These are phyloP conservation scores for Prunus dulcis DNA, from an alignment of 306 rosid genomes.

Conservation along the genomic window DNA sequence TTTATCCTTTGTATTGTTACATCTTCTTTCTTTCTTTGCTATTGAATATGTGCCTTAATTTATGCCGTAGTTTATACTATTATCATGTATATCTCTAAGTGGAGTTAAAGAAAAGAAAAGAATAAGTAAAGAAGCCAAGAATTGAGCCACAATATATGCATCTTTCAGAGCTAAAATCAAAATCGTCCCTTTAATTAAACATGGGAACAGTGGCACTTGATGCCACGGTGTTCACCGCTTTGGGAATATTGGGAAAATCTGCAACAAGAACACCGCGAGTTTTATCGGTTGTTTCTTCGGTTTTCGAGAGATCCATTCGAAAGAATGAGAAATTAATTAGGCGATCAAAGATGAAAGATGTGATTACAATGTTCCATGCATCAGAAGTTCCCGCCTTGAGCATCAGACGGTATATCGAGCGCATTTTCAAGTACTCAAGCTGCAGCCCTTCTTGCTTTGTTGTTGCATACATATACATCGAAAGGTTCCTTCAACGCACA, in stretches of 20 bases:
- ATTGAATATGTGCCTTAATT: too few relatives aligned
- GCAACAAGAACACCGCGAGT: constrained; percentile 31
- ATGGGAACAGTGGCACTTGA: constrained; percentile 24
- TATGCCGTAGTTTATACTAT: too few relatives aligned
- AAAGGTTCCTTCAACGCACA: constrained; percentile 38
- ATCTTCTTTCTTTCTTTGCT: too few relatives aligned
- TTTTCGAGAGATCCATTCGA: constrained; percentile 41
- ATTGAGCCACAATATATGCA: neutral
- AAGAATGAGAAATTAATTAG: constrained; percentile 39
- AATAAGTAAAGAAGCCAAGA: neutral
- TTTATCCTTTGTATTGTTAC: too few relatives aligned
- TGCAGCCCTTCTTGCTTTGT: constrained; percentile 66
- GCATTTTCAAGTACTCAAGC: constrained; percentile 49
- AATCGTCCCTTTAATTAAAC: neutral
- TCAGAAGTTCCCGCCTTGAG: constrained; percentile 48
- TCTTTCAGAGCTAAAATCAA: too few relatives aligned
- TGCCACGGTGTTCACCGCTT: constrained; percentile 7
- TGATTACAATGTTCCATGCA: constrained; percentile 51
- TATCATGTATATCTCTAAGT: too few relatives aligned
- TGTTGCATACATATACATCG: constrained; percentile 61
- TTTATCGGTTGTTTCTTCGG: constrained; percentile 27
- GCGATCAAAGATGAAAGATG: constrained; percentile 26
- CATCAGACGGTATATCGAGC: constrained; percentile 46
- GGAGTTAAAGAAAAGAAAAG: neutral
- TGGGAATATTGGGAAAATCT: constrained; percentile 21